phyloP scores from a whole-genome alignment of 257 asterid genomes.

The Gardenia jasminoides region DNA sequence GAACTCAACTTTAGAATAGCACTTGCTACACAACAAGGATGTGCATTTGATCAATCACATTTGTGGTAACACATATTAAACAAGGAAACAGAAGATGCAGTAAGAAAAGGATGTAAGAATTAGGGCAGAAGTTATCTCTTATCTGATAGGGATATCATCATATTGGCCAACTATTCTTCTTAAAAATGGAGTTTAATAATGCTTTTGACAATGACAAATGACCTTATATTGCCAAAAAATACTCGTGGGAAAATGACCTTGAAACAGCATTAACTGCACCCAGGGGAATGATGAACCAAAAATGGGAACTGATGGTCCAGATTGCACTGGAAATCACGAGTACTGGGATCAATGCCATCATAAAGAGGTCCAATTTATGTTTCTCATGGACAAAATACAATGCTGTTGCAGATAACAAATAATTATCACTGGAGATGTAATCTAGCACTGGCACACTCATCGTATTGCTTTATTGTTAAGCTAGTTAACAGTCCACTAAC shows the following conservation, averaged over 20 bases:
- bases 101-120: background rate
- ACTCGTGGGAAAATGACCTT: constrained; percentile 9
- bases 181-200: background rate
- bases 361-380: background rate
- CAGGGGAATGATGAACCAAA: background rate
- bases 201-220: constrained; percentile 5
- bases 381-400: background rate
- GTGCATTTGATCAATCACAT: background rate
- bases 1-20: background rate
- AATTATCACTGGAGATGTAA: background rate
- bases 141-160: constrained; percentile 1
- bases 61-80: background rate
- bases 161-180: background rate
- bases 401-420: background rate
- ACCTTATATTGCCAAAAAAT: constrained; percentile 6
- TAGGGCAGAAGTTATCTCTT: background rate
- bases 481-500: background rate
- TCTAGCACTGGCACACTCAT: background rate
- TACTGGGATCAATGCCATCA: background rate
- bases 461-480: background rate
- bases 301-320: background rate
- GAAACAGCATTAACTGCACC: constrained; percentile 1
- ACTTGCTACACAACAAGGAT: background rate
- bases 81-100: background rate
- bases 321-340: background rate